Evolutionary conservation across 1,284 basidiomycete genomes (phyloP).

Genomic region (Ustilago lituana): DNA sequence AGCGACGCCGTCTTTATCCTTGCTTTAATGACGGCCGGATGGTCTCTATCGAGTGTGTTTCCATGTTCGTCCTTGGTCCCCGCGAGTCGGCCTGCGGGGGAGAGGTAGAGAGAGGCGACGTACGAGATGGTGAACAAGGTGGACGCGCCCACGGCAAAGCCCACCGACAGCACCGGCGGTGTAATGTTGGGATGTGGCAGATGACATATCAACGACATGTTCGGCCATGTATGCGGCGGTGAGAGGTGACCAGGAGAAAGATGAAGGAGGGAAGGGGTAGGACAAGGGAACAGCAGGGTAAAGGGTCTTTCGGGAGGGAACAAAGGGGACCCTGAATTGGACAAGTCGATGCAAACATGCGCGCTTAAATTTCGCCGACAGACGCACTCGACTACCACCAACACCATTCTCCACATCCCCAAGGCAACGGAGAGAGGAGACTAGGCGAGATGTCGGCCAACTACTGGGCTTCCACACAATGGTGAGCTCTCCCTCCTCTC

Average conservation of each 20-base stretch:
- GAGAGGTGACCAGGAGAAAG: neutral
- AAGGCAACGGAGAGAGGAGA: neutral
- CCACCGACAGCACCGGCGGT: slow-evolving; percentile 22
- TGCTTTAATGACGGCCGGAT: slow-evolving; percentile 46
- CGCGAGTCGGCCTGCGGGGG: slow-evolving; percentile 51
- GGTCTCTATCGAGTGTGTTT: slow-evolving; percentile 34
- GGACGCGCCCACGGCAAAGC: slow-evolving; percentile 30
- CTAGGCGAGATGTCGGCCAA: slow-evolving; percentile 54
- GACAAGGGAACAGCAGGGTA: neutral
- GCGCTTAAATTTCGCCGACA: slow-evolving; percentile 11
- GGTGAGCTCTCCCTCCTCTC: slow-evolving; percentile 36
- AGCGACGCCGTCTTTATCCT: slow-evolving; percentile 43
- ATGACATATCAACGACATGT: slow-evolving; percentile 33
- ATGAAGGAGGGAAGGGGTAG: neutral
- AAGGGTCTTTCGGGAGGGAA: slow-evolving; percentile 3
- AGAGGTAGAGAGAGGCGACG: slow-evolving; percentile 70
- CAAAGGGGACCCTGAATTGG: slow-evolving; percentile 25
- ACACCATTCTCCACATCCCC: neutral
- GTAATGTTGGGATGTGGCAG: slow-evolving; percentile 6
- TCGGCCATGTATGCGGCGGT: too few relatives aligned
- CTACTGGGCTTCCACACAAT: slow-evolving; percentile 63
- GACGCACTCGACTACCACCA: neutral
- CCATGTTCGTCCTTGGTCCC: slow-evolving; percentile 20
- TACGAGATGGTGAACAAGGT: slow-evolving; percentile 68
- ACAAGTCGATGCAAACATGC: neutral